Evolutionary conservation across 2,329 filamentous ascomycete genomes (phyloP).

Genomic region (Ciborinia camelliae): DNA sequence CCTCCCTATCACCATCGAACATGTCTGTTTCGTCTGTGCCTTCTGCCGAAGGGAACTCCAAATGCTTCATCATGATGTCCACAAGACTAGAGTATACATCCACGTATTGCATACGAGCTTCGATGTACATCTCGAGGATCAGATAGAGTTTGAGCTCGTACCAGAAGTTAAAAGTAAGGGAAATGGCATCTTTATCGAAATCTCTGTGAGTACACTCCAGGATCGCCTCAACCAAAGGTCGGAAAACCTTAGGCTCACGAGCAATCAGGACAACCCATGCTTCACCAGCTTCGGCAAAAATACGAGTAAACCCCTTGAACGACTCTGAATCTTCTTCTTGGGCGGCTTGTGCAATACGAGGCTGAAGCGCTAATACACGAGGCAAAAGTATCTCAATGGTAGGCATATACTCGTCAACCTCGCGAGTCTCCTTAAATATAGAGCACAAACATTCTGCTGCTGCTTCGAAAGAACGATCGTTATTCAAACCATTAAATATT

Average conservation of each 20-base stretch:
- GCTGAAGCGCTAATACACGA: conserved; percentile 69
- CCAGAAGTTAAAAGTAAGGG: conserved; percentile 95
- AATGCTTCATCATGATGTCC: conserved; percentile 85
- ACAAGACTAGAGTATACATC: conserved; percentile 87
- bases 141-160: conserved; percentile 97
- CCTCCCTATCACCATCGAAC: conserved; percentile 92
- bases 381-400: conserved; percentile 82
- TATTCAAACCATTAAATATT: conserved; percentile 72
- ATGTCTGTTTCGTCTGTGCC: conserved; percentile 71
- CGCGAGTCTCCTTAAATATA: conserved; percentile 85
- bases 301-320: conserved; percentile 82
- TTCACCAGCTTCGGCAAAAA: conserved; percentile 91
- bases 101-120: conserved; percentile 71
- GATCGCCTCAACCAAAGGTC: conserved; percentile 80
- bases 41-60: conserved; percentile 76
- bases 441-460: conserved; percentile 91
- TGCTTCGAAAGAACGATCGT: conserved; percentile 76
- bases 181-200: conserved; percentile 84
- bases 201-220: conserved; percentile 89
- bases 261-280: conserved; percentile 92
- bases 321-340: conserved; percentile 80
- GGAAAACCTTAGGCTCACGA: conserved; percentile 76
- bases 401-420: conserved; percentile 85
- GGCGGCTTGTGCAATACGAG: conserved; percentile 71
- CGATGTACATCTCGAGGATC: conserved; percentile 82